Evolutionary conservation across 2,329 filamentous ascomycete genomes (phyloP), one percentile per base, ranked within the genome.

Genomic region (Calonectria ilicicola): DNA sequence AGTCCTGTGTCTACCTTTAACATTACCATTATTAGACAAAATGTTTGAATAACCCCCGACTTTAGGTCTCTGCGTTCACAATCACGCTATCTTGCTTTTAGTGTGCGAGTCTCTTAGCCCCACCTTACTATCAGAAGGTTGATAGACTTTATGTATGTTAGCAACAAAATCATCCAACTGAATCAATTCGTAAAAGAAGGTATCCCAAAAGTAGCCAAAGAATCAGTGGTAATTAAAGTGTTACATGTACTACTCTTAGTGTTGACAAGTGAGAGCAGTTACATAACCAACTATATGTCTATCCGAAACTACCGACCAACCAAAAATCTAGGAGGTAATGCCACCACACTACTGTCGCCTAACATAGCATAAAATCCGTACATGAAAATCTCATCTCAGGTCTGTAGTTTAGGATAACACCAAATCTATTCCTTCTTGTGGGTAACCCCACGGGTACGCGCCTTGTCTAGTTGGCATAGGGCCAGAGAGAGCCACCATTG

Each of bases 401-500:
- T 27, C 1, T 15, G 23, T 27, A 51, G 23, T 15, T 29, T 51
- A 23, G 27, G 23, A 51, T 17, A 32, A 29, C 14, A 51, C 6
- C 12, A 5, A 32, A 26, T n/a, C 2, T n/a, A 51, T 32, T 29
- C 26, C 15, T 15, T n/a, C 47, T 29, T 51, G 26, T 15, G 5
- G 26, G 15, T 19, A 51, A 29, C 47, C 47, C 8, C 19, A 23
- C 17, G 9, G 26, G 3, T 51, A 29, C 23, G 10, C 15, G 47
- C 3, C 47, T 32, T 51, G 47, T 32, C 26, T 63, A 63, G 12
- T 63, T 63, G 38, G 58, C 40, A 63, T 63, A 46, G 2, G 58
- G 58, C 58, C 58, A 63, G 26, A 63, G 58, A 63, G 58, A 63
- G n/a, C 58, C 58, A 63, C 58, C 58, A 29, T 63, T 63, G 58